These are phyloP conservation scores for Epithemia pelagica DNA, from an alignment of 108 stramenopile genomes.

Conservation along the genomic window DNA sequence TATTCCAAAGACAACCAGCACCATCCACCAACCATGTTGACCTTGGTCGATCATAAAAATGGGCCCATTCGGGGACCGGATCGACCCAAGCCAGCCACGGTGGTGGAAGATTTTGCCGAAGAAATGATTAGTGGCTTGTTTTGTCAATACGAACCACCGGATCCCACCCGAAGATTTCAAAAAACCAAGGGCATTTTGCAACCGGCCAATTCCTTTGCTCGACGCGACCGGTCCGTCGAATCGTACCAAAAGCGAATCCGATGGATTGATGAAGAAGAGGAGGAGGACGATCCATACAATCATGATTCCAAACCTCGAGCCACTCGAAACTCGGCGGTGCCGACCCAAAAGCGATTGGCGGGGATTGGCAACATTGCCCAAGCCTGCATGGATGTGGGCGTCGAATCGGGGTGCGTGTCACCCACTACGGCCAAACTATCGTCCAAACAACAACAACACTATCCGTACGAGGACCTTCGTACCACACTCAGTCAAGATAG, in stretches of 20 bases:
- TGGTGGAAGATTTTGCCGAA: constrained; percentile 36
- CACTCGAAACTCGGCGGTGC: not conserved
- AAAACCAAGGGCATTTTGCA: constrained; percentile 10
- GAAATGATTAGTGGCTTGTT: constrained; percentile 42
- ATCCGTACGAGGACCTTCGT: not conserved
- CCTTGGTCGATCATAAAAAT: not conserved
- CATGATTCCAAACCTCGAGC: not conserved
- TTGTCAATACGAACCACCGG: constrained; percentile 43
- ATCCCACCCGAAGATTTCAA: not conserved
- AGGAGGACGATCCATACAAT: not conserved
- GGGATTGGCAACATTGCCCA: constrained; percentile 1
- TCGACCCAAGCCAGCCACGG: not conserved
- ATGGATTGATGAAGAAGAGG: constrained; percentile 9
- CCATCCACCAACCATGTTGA: no score
- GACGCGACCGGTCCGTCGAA: constrained; percentile 2
- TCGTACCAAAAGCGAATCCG: constrained; percentile 10
- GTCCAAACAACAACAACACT: not conserved
- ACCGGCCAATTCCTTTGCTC: constrained; percentile 7
- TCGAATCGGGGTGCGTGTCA: constrained; percentile 7
- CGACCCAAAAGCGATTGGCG: no score
- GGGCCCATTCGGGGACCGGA: not conserved
- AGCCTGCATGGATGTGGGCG: constrained; percentile 3
- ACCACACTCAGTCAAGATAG: not conserved
- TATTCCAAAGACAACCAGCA: no score
- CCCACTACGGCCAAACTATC: not conserved